A percentile compares a stretch with the other conserved stretches of the same genome.
Evolutionary conservation across 345 rosid genomes (phyloP).

Genomic region (Orychophragmus violaceus): DNA sequence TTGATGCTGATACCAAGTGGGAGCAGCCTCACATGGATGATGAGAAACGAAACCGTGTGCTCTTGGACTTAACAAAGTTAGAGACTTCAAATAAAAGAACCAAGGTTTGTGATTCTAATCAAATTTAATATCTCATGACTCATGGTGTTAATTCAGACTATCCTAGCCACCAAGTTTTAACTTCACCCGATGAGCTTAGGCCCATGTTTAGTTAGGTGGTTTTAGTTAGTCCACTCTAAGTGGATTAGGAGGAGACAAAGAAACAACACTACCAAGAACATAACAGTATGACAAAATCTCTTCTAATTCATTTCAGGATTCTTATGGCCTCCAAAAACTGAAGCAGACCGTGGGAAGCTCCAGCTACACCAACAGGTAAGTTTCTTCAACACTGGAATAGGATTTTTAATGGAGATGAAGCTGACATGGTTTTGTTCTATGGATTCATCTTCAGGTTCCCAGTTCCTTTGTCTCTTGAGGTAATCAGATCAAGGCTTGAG

Average conservation of each 20-base stretch:
- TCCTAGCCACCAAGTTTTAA: not conserved
- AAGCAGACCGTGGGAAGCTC: conserved; percentile 64
- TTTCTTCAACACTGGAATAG: conserved; percentile 1
- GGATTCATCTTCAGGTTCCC: conserved; percentile 59
- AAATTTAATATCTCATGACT: not conserved
- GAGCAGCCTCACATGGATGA: conserved; percentile 71
- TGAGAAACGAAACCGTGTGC: conserved; percentile 42
- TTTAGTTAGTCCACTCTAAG: not conserved
- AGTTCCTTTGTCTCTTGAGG: conserved; percentile 70
- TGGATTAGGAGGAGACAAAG: conserved; percentile 1
- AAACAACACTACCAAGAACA: not conserved
- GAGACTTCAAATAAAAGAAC: conserved; percentile 49
- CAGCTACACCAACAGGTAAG: conserved; percentile 78
- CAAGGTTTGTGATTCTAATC: conserved; percentile 43
- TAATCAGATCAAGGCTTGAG: conserved; percentile 66
- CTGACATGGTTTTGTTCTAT: conserved; percentile 1
- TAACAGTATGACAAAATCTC: conserved; percentile 2
- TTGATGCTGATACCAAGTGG: conserved; percentile 61
- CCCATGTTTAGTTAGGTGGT: not conserved
- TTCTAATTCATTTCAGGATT: conserved; percentile 53
- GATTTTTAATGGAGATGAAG: not conserved
- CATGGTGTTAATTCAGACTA: not conserved
- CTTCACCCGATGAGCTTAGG: not conserved
- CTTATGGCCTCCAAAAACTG: conserved; percentile 69
- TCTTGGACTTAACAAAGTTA: conserved; percentile 50